Evolutionary conservation across 805 yeast species (phyloP).

Genomic region (Candida palmyrensis): DNA sequence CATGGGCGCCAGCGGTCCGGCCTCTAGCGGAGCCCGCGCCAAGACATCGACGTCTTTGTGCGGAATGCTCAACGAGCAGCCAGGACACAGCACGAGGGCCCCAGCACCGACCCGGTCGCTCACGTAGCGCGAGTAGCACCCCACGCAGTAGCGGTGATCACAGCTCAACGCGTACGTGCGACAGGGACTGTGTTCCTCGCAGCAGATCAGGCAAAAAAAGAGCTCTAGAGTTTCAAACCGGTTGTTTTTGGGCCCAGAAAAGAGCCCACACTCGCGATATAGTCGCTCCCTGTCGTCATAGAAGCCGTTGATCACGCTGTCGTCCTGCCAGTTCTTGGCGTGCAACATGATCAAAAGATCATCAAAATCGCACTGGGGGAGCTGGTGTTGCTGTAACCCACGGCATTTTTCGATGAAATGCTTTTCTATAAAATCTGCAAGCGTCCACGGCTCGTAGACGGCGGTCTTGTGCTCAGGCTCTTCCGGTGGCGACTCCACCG

Average conservation of each 20-base stretch:
- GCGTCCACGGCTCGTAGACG: conserved; percentile 22
- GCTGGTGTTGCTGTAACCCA: conserved; percentile 15
- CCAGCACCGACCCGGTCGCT: conserved; percentile 39
- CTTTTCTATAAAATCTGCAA: conserved; percentile 19
- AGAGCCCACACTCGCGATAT: conserved; percentile 24
- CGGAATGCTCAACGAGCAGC: conserved; percentile 42
- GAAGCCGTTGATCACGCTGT: conserved; percentile 31
- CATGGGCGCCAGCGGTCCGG: neutral
- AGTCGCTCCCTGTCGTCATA: conserved; percentile 26
- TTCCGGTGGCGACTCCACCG: neutral
- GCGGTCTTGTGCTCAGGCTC: neutral
- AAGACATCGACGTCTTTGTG: conserved; percentile 30
- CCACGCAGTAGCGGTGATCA: conserved; percentile 62
- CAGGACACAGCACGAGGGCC: conserved; percentile 55
- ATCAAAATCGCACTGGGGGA: conserved; percentile 24
- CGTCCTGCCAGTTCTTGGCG: conserved; percentile 33
- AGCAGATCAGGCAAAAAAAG: conserved; percentile 66
- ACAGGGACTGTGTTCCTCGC: conserved; percentile 42
- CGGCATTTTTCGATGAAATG: conserved; percentile 18
- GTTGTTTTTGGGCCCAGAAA: conserved; percentile 6
- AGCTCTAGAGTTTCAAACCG: conserved; percentile 8
- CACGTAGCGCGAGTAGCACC: conserved; percentile 64
- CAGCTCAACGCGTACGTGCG: conserved; percentile 54
- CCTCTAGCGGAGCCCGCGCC: neutral
- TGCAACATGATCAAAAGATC: conserved; percentile 33